Conservation (phyloP, 2,329 filamentous ascomycete species). For the Colletotrichum sp. region DNA sequence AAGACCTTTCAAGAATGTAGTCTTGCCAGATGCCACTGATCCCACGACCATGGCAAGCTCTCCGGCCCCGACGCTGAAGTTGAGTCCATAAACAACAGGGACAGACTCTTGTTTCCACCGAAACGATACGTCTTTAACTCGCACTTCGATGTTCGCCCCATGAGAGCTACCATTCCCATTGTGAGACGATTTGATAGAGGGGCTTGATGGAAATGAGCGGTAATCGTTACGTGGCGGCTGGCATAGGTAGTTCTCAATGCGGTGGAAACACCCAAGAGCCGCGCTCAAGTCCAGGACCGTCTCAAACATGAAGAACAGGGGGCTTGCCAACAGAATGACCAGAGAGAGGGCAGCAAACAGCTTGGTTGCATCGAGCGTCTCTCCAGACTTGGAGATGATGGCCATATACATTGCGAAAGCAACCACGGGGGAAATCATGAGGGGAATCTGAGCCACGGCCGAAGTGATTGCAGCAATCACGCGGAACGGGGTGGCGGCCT, state of each 20-base stretch:
- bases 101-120: slow-evolving; percentile 36
- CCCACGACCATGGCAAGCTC: slow-evolving; percentile 46
- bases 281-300: slow-evolving; percentile 22
- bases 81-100: slow-evolving; percentile 32
- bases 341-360: slow-evolving; percentile 26
- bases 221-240: slow-evolving; percentile 30
- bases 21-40: slow-evolving; percentile 50
- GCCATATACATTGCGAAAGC: slow-evolving; percentile 18
- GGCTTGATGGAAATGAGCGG: slow-evolving; percentile 3
- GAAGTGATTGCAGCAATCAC: slow-evolving; percentile 37
- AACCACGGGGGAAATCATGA: slow-evolving; percentile 23
- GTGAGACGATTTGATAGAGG: neutral
- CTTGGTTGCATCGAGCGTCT: slow-evolving; percentile 11
- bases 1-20: slow-evolving; percentile 45
- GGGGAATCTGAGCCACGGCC: slow-evolving; percentile 32
- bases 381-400: neutral
- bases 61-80: slow-evolving; percentile 33
- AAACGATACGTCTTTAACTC: slow-evolving; percentile 32
- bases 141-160: neutral
- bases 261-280: slow-evolving; percentile 27
- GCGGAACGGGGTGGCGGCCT: slow-evolving; percentile 31
- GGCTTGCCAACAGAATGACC: slow-evolving; percentile 25
- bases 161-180: neutral
- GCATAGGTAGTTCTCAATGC: slow-evolving; percentile 31
- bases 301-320: slow-evolving; percentile 43